Evolutionary conservation across 2,329 filamentous ascomycete species (phyloP).

Genomic region (Metarhizium humberi): DNA sequence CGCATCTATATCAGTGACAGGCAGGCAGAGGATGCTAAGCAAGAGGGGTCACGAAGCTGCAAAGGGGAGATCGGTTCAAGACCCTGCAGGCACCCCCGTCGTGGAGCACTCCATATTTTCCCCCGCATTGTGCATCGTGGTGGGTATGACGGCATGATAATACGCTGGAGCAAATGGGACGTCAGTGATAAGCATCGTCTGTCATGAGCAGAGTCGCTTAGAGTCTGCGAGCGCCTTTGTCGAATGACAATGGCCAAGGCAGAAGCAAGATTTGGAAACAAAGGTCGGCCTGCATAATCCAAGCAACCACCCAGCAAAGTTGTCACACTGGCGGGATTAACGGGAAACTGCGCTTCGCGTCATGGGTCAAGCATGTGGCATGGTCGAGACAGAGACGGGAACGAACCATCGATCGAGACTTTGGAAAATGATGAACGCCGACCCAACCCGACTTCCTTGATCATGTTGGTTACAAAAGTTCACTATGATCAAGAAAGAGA

Average conservation of each 20-base stretch:
- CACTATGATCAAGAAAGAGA: too few relatives aligned
- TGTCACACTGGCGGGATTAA: too few relatives aligned
- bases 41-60: too few relatives aligned
- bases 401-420: too few relatives aligned
- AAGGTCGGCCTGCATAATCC: neutral
- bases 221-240: neutral
- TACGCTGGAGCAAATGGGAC: neutral
- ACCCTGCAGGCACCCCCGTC: neutral
- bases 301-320: too few relatives aligned
- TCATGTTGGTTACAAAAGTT: too few relatives aligned
- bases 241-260: neutral
- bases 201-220: neutral
- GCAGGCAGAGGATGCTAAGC: too few relatives aligned
- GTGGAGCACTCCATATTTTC: neutral
- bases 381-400: too few relatives aligned
- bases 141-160: slow-evolving; percentile 2
- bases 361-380: neutral
- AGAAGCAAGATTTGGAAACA: neutral
- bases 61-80: neutral
- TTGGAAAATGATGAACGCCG: too few relatives aligned
- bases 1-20: too few relatives aligned
- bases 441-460: too few relatives aligned
- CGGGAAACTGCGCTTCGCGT: too few relatives aligned
- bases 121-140: neutral
- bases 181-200: slow-evolving; percentile 1